These are phyloP conservation scores for Zymoseptoria crescenta DNA, from an alignment of 2,329 filamentous ascomycete genomes.

Conservation along the genomic window DNA sequence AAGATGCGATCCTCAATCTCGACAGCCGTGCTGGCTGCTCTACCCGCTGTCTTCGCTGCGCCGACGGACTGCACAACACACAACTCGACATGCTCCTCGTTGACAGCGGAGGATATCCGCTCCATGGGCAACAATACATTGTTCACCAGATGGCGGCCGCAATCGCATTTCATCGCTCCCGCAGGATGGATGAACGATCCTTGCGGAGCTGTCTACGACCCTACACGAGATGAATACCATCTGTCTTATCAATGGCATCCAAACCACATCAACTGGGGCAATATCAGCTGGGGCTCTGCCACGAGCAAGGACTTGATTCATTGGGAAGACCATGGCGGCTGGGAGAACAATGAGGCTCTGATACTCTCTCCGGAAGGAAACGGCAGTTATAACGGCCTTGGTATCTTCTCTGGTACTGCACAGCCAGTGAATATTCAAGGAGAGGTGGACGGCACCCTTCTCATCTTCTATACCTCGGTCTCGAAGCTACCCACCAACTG, in stretches of 20 bases:
- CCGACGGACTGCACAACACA: not conserved
- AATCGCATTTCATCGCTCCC: slow-evolving; percentile 40
- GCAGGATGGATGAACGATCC: slow-evolving; percentile 46
- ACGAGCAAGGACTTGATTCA: slow-evolving; percentile 44
- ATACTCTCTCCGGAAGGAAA: slow-evolving; percentile 35
- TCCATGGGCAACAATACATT: slow-evolving; percentile 41
- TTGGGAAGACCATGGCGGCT: slow-evolving; percentile 37
- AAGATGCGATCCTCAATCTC: not conserved
- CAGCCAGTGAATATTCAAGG: slow-evolving; percentile 43
- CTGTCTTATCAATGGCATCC: slow-evolving; percentile 48
- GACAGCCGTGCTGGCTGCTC: not conserved
- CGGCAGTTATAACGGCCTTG: slow-evolving; percentile 42
- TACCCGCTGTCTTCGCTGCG: not conserved
- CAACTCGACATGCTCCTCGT: slow-evolving; percentile 13
- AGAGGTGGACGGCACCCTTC: slow-evolving; percentile 39
- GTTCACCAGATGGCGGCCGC: slow-evolving; percentile 42
- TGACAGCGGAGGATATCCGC: slow-evolving; percentile 27
- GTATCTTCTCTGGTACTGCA: slow-evolving; percentile 47
- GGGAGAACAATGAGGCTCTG: slow-evolving; percentile 37
- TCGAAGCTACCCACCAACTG: slow-evolving; percentile 40
- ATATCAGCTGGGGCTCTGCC: slow-evolving; percentile 46
- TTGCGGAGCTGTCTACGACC: slow-evolving; percentile 45
- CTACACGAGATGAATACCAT: slow-evolving; percentile 42
- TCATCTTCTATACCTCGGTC: slow-evolving; percentile 43
- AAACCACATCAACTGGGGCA: slow-evolving; percentile 42